Conservation (phyloP, 768 basidiomycete genomes). For the Amanita pseudoporphyria region DNA sequence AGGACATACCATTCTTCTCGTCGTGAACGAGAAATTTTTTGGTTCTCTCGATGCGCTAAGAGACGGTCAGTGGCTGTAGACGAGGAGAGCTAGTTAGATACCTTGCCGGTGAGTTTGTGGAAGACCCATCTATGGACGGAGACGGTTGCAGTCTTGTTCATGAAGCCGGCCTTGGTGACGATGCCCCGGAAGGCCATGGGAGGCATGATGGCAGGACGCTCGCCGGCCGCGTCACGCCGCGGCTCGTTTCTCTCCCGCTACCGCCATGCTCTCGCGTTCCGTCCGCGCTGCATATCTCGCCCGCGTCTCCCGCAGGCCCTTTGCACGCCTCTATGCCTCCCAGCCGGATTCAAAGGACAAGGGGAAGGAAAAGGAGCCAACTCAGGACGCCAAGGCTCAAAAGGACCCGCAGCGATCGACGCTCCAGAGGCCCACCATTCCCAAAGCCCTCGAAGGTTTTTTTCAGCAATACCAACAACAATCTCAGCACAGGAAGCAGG, state of each 20-base stretch:
- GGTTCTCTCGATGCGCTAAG: conserved; percentile 60
- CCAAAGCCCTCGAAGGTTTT: conserved; percentile 69
- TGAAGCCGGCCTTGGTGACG: conserved; percentile 74
- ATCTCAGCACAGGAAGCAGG: conserved; percentile 28
- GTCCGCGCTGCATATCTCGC: conserved; percentile 42
- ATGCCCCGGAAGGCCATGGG: conserved; percentile 68
- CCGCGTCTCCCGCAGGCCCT: conserved; percentile 24
- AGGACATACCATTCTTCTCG: conserved; percentile 51
- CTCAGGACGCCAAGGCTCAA: conserved; percentile 3
- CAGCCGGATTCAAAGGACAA: conserved; percentile 21
- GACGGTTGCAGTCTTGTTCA: conserved; percentile 81
- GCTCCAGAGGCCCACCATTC: conserved; percentile 35
- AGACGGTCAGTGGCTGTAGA: not conserved
- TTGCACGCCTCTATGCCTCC: conserved; percentile 33
- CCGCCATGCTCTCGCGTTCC: conserved; percentile 54
- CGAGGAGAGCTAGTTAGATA: conserved; percentile 19
- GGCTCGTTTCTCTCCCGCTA: not conserved
- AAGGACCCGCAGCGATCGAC: conserved; percentile 14
- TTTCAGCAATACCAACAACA: conserved; percentile 57
- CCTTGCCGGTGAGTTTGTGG: conserved; percentile 74
- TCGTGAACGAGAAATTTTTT: conserved; percentile 79
- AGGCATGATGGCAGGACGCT: conserved; percentile 39
- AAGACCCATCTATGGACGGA: conserved; percentile 65
- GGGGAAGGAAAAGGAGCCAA: conserved; percentile 17
- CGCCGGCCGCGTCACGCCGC: not conserved